Conservation (phyloP, 2,329 filamentous ascomycete species). For the Penicillium sp. region DNA sequence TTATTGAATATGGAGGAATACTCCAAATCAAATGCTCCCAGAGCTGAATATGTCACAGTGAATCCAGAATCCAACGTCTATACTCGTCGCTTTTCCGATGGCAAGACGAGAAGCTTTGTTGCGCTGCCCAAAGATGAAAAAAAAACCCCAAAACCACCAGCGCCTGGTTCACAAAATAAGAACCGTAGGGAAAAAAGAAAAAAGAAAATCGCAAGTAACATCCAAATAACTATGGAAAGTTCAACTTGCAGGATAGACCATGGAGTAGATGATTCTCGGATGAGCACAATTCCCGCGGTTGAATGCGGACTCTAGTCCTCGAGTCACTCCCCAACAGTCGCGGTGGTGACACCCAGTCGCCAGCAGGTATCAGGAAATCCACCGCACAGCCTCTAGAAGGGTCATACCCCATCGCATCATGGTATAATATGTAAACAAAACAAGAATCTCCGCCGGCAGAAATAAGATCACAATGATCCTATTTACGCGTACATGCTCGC, state of each 20-base stretch:
- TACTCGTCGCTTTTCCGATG: constrained; percentile 13
- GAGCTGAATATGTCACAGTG: constrained; percentile 23
- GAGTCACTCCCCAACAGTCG: constrained; percentile 3
- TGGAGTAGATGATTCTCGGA: background rate
- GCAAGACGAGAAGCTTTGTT: constrained; percentile 14
- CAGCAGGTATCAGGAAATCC: constrained; percentile 13
- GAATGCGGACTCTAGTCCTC: background rate
- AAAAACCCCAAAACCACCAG: constrained; percentile 33
- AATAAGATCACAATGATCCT: background rate
- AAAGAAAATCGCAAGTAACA: constrained; percentile 8
- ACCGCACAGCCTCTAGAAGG: constrained; percentile 18
- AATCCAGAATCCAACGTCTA: constrained; percentile 16
- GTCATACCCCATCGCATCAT: constrained; percentile 23
- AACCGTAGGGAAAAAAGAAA: constrained; percentile 17
- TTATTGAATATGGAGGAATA: constrained; percentile 1
- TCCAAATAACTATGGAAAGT: constrained; percentile 2
- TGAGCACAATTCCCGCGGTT: background rate
- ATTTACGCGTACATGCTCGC: constrained; percentile 63
- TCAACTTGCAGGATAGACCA: constrained; percentile 1
- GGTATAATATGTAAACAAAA: constrained; percentile 9
- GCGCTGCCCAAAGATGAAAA: constrained; percentile 12
- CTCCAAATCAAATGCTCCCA: constrained; percentile 15
- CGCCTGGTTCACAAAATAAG: constrained; percentile 21
- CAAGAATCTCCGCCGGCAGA: constrained; percentile 15
- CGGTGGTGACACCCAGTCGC: constrained; percentile 6